Evolutionary conservation across 2,329 filamentous ascomycete species (phyloP).

Genomic region (Stemphylium beticola): DNA sequence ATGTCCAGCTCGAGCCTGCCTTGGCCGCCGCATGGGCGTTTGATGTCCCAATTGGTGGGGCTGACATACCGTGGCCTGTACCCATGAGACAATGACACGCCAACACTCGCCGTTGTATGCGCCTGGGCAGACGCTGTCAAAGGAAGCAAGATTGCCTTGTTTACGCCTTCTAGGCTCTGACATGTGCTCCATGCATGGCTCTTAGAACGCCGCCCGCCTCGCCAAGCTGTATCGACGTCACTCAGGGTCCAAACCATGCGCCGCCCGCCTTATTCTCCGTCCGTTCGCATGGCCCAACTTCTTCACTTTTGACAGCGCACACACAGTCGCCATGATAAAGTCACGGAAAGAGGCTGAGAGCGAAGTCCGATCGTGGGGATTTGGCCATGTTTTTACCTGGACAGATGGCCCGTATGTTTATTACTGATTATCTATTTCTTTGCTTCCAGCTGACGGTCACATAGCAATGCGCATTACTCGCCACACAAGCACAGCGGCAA

Average conservation of each 20-base stretch:
- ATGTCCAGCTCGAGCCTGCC: slow-evolving; percentile 22
- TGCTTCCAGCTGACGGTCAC: background rate
- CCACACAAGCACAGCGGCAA: slow-evolving; percentile 69
- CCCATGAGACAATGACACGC: slow-evolving; percentile 7
- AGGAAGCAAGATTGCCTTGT: slow-evolving; percentile 1
- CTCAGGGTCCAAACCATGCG: slow-evolving; percentile 22
- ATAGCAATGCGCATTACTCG: slow-evolving; percentile 69
- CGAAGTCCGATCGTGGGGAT: slow-evolving; percentile 73
- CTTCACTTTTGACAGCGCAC: background rate
- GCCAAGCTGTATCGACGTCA: slow-evolving; percentile 24
- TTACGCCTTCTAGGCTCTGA: slow-evolving; percentile 5
- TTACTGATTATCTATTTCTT: background rate
- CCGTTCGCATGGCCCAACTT: background rate
- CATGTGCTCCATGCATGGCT: too few relatives aligned
- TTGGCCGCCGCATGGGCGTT: slow-evolving; percentile 34
- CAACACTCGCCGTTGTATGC: slow-evolving; percentile 11
- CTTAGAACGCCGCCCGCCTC: background rate
- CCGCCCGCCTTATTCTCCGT: background rate
- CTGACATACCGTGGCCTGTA: background rate
- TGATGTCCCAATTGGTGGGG: slow-evolving; percentile 26
- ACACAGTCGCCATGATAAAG: slow-evolving; percentile 40
- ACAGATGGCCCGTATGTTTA: slow-evolving; percentile 69
- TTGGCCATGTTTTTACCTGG: slow-evolving; percentile 73
- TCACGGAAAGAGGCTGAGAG: slow-evolving; percentile 60
- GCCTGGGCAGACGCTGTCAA: background rate